Conservation (phyloP, 164 flowering plant species). For the Magnolia kwangsiensis region DNA sequence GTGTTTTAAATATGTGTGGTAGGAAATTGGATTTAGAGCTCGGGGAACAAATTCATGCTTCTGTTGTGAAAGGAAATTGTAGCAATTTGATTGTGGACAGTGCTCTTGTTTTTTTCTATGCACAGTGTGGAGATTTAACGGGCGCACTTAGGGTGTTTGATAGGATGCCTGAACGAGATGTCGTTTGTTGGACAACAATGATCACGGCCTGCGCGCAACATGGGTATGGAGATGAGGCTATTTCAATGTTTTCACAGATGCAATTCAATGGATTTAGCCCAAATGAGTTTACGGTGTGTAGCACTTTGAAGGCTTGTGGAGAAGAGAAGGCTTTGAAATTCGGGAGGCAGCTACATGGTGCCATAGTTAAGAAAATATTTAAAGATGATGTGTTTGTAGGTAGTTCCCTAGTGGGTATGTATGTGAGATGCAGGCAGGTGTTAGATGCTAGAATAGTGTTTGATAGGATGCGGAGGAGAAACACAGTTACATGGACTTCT, state of each 20-base stretch:
- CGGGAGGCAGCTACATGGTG: constrained; percentile 74
- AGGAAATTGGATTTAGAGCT: constrained; percentile 49
- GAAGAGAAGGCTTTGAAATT: constrained; percentile 48
- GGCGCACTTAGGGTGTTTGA: constrained; percentile 51
- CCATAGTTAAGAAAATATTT: constrained; percentile 46
- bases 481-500: constrained; percentile 85
- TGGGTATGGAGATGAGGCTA: constrained; percentile 46
- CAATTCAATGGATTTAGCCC: constrained; percentile 41
- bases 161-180: constrained; percentile 55
- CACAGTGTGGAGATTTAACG: constrained; percentile 49
- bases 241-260: constrained; percentile 52
- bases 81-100: constrained; percentile 59
- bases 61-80: constrained; percentile 49
- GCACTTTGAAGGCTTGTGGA: constrained; percentile 75
- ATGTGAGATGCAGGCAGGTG: constrained; percentile 68
- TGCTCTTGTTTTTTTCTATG: constrained; percentile 62
- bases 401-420: constrained; percentile 70
- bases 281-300: constrained; percentile 65
- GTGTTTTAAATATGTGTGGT: constrained; percentile 61
- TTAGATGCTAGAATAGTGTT: constrained; percentile 50
- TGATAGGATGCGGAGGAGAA: constrained; percentile 57
- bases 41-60: constrained; percentile 69
- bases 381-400: constrained; percentile 65
- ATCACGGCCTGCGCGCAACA: constrained; percentile 65
- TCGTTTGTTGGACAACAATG: constrained; percentile 72